Base-by-base conservation (phyloP, 768 basidiomycete genomes). In the Pleurotus salmoneostramineus region DNA sequence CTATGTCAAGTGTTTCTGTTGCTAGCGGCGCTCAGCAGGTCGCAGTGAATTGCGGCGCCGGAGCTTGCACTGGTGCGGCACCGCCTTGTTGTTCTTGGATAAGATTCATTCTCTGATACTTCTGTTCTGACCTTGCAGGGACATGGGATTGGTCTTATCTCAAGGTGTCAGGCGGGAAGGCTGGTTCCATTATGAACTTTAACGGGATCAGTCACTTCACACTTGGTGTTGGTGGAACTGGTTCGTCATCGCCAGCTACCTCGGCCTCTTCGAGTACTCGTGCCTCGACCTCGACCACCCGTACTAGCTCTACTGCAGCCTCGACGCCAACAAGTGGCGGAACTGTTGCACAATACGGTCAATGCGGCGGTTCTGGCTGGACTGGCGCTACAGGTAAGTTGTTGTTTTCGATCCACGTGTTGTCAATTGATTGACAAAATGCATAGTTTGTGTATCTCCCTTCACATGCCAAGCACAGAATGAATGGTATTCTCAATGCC, bases 31-130 rank as follows among this genome's bases (percentile, higher is more conserved):
- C 82, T 2, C 58, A 76, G 56, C 72, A 67, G 46, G 77, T 83
- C 43, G 79, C 78, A 8, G 76, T 86, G 3, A 79, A 85, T 64
- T 88, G 85, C 62, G 86, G 85, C 48, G 32, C 37, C 2, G 76
- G 74, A 1, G 69, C 80, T 32, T 87, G 84, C 68, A 71, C 66
- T 32, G 83, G 83, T 81, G 35, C 21, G 52, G 10, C 15, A 45
- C 50, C 36, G 71, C 52, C 45, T 40, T 49, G 31, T 37, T 21
- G 43, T 45, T 8, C 40, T 21, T 1, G 32, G 33, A 12, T 27
- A 27, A 27, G 21, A 27, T 27, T 15, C 56, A 5, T 27, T 47
- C 44, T 48, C 17, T 46, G 21, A 40, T 14, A 21, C 27, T 55
- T 40, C 12, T 40, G 17, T 27, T 3, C 21, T 27, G 21, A 32